phyloP scores from a whole-genome alignment of 2,329 filamentous ascomycete genomes.

The Pezicula rhizophila region DNA sequence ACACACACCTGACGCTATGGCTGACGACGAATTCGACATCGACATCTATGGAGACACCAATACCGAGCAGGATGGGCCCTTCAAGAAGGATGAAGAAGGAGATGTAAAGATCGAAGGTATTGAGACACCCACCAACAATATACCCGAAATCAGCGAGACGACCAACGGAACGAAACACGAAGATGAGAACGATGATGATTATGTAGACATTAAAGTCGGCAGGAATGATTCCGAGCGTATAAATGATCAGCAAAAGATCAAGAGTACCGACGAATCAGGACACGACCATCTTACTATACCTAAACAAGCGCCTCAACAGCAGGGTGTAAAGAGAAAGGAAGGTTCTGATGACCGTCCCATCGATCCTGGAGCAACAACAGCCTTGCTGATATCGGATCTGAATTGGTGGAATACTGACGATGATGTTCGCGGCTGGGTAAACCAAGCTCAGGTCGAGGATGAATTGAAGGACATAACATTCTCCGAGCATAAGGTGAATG shows the following conservation, averaged over 20 bases:
- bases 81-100: conserved; percentile 30
- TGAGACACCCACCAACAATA: conserved; percentile 17
- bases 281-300: conserved; percentile 28
- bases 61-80: conserved; percentile 35
- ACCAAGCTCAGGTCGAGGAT: conserved; percentile 71
- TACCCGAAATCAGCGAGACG: conserved; percentile 18
- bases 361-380: conserved; percentile 56
- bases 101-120: conserved; percentile 31
- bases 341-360: conserved; percentile 52
- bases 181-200: conserved; percentile 34
- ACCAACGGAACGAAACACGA: conserved; percentile 11
- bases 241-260: conserved; percentile 34
- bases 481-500: conserved; percentile 97
- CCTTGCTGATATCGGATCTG: conserved; percentile 81
- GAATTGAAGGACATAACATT: conserved; percentile 92
- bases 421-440: conserved; percentile 82
- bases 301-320: conserved; percentile 35
- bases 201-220: conserved; percentile 35
- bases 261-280: conserved; percentile 33
- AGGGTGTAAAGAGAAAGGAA: conserved; percentile 56
- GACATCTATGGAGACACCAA: conserved; percentile 62
- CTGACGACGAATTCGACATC: conserved; percentile 67
- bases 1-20: conserved; percentile 38
- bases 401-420: conserved; percentile 98
- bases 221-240: conserved; percentile 26